phyloP scores from a whole-genome alignment of 495 filamentous ascomycete species.

The Lophium mytilinum region DNA sequence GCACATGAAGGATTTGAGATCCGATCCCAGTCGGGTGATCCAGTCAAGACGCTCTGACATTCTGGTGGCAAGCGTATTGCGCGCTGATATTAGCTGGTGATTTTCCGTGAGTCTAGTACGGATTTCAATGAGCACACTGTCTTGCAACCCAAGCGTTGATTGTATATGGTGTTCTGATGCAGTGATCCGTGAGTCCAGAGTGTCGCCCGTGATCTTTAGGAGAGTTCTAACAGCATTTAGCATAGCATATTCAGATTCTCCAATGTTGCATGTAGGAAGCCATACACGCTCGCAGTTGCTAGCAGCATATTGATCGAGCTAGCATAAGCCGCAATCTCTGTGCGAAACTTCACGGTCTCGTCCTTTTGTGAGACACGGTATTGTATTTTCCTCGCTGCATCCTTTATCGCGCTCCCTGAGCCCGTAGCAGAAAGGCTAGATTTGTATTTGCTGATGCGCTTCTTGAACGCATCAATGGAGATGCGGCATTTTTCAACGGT shows the following conservation, averaged over 20 bases:
- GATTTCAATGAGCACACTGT: not conserved
- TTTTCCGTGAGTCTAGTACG: not conserved
- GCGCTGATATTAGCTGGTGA: not conserved
- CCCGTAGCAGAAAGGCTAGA: not conserved
- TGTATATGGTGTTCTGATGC: not conserved
- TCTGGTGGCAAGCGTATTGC: not conserved
- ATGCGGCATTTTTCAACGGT: constrained; percentile 8
- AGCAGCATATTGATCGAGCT: constrained; percentile 33
- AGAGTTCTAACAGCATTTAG: not conserved
- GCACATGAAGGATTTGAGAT: not conserved
- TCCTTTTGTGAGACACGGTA: constrained; percentile 30
- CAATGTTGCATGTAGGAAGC: not conserved
- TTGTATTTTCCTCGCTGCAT: constrained; percentile 24
- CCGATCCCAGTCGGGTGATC: not conserved
- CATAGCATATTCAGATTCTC: not conserved
- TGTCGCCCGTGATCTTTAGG: not conserved
- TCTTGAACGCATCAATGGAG: constrained; percentile 5
- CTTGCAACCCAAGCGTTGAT: not conserved
- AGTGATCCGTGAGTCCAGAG: not conserved
- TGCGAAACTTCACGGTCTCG: constrained; percentile 30
- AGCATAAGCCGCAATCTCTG: constrained; percentile 25
- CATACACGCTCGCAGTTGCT: constrained; percentile 13
- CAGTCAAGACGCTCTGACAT: not conserved
- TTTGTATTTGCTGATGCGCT: constrained; percentile 6
- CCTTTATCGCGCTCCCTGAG: not conserved